Evolutionary conservation across 139 green algal genomes (phyloP).

Genomic region (Ostreobium quekettii): DNA sequence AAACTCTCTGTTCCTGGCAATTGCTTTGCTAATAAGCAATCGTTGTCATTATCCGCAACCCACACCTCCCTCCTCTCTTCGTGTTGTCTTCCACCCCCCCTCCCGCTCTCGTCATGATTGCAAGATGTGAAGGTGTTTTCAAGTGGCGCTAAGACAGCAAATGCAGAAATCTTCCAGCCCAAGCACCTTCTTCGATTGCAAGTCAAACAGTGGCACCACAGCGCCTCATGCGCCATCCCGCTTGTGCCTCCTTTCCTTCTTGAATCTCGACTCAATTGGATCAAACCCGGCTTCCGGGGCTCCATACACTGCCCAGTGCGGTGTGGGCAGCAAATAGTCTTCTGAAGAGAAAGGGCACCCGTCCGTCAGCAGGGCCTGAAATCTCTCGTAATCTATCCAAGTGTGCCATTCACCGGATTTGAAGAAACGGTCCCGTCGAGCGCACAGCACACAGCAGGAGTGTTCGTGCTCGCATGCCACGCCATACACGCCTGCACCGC

Average conservation of each 20-base stretch:
- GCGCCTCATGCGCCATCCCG: too few relatives aligned
- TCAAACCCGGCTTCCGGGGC: conserved; percentile 63
- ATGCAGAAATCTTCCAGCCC: too few relatives aligned
- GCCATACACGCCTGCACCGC: conserved; percentile 47
- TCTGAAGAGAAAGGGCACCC: conserved; percentile 35
- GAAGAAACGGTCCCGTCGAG: conserved; percentile 50
- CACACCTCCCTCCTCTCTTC: too few relatives aligned
- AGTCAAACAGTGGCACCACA: too few relatives aligned
- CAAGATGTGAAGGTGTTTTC: too few relatives aligned
- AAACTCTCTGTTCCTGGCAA: too few relatives aligned
- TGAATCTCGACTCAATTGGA: conserved; percentile 44
- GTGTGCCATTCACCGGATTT: conserved; percentile 62
- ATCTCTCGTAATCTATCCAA: conserved; percentile 79
- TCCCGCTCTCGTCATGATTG: too few relatives aligned
- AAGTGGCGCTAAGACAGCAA: too few relatives aligned
- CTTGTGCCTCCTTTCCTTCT: conserved; percentile 42
- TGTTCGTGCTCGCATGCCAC: conserved; percentile 79
- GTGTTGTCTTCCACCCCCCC: too few relatives aligned
- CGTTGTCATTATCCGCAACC: too few relatives aligned
- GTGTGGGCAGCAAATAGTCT: conserved; percentile 66
- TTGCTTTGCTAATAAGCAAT: too few relatives aligned
- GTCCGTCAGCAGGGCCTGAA: conserved; percentile 25
- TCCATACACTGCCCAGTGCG: conserved; percentile 62
- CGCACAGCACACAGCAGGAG: conserved; percentile 73
- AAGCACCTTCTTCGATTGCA: too few relatives aligned